These are phyloP conservation scores for Phascolomyces articulosus DNA, from an alignment of 371 early-diverging fungal genomes.

Conservation along the genomic window DNA sequence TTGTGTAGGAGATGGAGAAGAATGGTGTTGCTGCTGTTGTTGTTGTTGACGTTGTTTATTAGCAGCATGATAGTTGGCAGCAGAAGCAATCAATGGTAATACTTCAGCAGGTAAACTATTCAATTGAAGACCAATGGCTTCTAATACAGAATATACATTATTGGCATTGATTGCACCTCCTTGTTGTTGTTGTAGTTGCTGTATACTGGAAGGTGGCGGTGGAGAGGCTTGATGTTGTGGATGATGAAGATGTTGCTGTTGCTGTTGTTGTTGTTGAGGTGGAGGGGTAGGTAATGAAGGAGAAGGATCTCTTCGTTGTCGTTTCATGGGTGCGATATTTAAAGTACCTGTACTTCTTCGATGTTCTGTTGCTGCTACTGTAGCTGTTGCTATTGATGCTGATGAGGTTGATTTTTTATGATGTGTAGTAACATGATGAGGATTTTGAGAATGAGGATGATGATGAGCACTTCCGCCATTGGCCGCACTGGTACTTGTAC, in stretches of 20 bases:
- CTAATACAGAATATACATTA: conserved; percentile 18
- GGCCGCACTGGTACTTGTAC: conserved; percentile 15
- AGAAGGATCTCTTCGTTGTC: conserved; percentile 1
- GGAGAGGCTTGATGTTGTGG: conserved; percentile 2
- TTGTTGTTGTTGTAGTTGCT: background rate
- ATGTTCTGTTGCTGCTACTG: background rate
- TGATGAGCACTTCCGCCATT: conserved; percentile 7
- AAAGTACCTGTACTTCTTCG: conserved; percentile 4
- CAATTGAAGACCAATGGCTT: conserved; percentile 27
- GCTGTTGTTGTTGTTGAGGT: conserved; percentile 9
- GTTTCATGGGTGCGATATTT: conserved; percentile 7
- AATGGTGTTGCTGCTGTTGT: conserved; percentile 5
- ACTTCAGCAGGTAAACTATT: conserved; percentile 24
- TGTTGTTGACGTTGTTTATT: conserved; percentile 25
- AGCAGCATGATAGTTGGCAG: conserved; percentile 24
- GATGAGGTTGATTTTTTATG: background rate
- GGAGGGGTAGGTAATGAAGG: conserved; percentile 5
- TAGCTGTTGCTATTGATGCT: background rate
- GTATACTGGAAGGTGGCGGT: background rate
- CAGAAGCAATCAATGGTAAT: conserved; percentile 26
- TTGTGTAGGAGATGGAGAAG: background rate
- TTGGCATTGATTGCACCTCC: background rate
- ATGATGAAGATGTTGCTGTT: conserved; percentile 4
- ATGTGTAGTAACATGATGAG: conserved; percentile 5
- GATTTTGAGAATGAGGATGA: conserved; percentile 8